These are phyloP conservation scores for Monosporascus sp. DNA, from an alignment of 2,329 filamentous ascomycete genomes.

Conservation along the genomic window DNA sequence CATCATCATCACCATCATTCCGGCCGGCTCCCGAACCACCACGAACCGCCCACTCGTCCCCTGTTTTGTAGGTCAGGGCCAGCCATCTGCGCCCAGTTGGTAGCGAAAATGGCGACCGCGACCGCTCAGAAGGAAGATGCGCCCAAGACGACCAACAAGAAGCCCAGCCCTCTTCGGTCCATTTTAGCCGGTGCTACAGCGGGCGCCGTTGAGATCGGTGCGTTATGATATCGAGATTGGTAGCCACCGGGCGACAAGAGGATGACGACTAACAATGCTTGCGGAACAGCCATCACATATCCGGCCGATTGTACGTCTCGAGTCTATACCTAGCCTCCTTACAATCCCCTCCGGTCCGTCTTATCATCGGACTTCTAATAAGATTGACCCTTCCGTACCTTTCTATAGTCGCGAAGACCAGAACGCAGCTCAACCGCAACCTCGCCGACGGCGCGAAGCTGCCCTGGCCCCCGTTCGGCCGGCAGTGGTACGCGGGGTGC, in stretches of 20 bases:
- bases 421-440: slow-evolving; percentile 85
- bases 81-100: neutral
- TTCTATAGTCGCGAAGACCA: slow-evolving; percentile 77
- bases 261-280: neutral
- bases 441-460: slow-evolving; percentile 79
- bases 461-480: slow-evolving; percentile 89
- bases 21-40: neutral
- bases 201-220: slow-evolving; percentile 90
- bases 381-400: neutral
- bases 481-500: slow-evolving; percentile 96
- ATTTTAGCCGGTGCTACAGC: slow-evolving; percentile 91
- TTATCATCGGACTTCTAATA: neutral
- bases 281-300: slow-evolving; percentile 62
- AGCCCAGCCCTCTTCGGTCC: slow-evolving; percentile 78
- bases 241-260: neutral
- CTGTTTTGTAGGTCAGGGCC: neutral
- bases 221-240: slow-evolving; percentile 20
- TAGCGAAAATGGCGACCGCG: slow-evolving; percentile 5
- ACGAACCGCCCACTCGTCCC: neutral
- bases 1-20: neutral
- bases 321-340: neutral
- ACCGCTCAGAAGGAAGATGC: slow-evolving; percentile 4
- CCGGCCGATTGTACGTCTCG: slow-evolving; percentile 64
- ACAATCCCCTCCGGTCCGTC: too few species aligned
- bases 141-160: slow-evolving; percentile 31